Conservation (phyloP, 2,329 filamentous ascomycete species). For the Colletotrichum zoysiae region DNA sequence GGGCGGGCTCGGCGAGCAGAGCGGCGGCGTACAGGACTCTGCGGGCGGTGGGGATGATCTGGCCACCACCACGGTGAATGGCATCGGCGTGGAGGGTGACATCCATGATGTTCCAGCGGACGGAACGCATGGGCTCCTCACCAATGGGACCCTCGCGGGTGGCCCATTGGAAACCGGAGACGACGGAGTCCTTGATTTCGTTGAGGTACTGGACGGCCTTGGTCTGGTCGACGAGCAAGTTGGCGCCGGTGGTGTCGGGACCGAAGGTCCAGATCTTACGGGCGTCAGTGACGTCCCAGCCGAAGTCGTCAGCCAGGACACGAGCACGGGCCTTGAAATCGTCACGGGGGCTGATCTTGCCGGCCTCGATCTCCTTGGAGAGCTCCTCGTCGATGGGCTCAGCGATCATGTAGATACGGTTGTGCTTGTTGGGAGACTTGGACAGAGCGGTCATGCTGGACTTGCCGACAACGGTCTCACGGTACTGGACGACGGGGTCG, state of each 20-base stretch:
- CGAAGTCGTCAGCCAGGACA: constrained; percentile 94
- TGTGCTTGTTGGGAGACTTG: constrained; percentile 99
- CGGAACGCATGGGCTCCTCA: constrained; percentile 96
- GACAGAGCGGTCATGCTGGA: constrained; percentile 97
- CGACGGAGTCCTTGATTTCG: constrained; percentile 99
- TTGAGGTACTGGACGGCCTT: constrained; percentile 99
- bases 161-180: constrained; percentile 99
- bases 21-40: constrained; percentile 96
- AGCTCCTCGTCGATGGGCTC: constrained; percentile 94
- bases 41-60: constrained; percentile 97
- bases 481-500: constrained; percentile 98
- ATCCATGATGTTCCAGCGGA: constrained; percentile 99
- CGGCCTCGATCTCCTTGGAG: constrained; percentile 86
- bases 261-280: constrained; percentile 99
- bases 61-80: constrained; percentile 99
- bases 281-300: constrained; percentile 99
- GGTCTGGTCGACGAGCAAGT: constrained; percentile 99
- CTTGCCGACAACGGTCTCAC: constrained; percentile 88
- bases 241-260: constrained; percentile 96
- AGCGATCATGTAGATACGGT: constrained; percentile 97
- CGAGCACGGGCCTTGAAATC: constrained; percentile 99
- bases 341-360: constrained; percentile 94
- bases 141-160: constrained; percentile 96
- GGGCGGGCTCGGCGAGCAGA: constrained; percentile 89
- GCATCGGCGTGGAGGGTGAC: constrained; percentile 99